A percentile compares a stretch with the other conserved stretches of the same genome.
These are phyloP conservation scores for Candida succiphila DNA, from an alignment of 805 yeast species.

Conservation along the genomic window DNA sequence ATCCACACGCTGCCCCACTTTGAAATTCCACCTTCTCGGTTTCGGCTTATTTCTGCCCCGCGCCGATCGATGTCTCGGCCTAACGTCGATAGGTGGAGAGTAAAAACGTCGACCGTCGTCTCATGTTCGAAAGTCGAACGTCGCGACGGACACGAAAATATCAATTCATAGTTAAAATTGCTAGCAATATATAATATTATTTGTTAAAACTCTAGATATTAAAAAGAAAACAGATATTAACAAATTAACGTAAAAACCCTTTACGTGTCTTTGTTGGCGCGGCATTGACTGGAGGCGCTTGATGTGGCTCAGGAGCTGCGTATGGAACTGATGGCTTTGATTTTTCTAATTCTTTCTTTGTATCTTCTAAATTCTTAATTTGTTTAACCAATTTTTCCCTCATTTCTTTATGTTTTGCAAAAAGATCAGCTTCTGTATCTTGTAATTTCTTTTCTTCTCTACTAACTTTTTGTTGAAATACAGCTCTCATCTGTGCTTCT, in stretches of 20 bases:
- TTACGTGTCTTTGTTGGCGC: constrained; percentile 57
- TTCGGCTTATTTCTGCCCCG: no score
- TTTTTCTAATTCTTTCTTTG: constrained; percentile 68
- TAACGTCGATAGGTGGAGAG: no score
- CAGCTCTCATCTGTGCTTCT: constrained; percentile 94
- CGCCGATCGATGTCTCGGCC: no score
- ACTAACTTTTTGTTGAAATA: constrained; percentile 90
- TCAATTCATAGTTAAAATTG: no score
- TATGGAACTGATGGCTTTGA: constrained; percentile 42
- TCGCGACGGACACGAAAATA: no score
- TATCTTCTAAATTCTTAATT: constrained; percentile 82
- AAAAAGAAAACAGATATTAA: not conserved
- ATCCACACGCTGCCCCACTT: no score
- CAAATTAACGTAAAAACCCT: constrained; percentile 60
- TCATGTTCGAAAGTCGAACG: no score
- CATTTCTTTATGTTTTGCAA: constrained; percentile 93
- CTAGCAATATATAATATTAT: no score
- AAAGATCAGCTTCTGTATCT: constrained; percentile 93
- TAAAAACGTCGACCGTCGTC: no score
- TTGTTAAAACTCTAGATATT: no score
- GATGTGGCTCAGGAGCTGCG: constrained; percentile 16
- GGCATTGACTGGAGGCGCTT: constrained; percentile 21
- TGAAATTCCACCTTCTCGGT: no score
- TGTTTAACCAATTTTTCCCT: constrained; percentile 88
- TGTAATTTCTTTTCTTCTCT: constrained; percentile 97